Base-by-base conservation (phyloP, 2,329 filamentous ascomycete genomes). In the Fusarium vanettenii region DNA sequence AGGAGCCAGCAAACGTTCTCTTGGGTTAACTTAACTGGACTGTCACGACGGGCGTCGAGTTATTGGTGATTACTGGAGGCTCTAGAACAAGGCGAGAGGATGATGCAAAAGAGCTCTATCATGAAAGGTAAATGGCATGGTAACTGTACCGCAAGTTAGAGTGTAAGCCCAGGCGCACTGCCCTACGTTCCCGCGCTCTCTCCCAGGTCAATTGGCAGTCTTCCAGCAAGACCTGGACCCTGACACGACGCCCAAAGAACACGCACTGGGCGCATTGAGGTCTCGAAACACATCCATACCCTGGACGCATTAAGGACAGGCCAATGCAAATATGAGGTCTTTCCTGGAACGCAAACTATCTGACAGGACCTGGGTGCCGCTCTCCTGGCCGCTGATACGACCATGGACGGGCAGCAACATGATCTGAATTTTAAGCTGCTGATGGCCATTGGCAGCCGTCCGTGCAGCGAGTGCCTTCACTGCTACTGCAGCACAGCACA, bases 1-100 rank as follows among this genome's bases (percentile, higher is more conserved):
- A 71, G 63, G 67, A 59, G 66, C 56, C 50, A 45, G 45, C 22
- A 59, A 69, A 72, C 50, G 56, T 45, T 74, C 71, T 62, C 43
- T 74, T 74, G 71, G 68, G 71, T 69, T 74, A 69, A 68, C 60
- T 66, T 48, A 61, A 72, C 56, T 72, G 29, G 27, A 52, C 39
- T 75, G 72, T 72, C 69, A 69, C 71, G 64, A 50, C 68, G 72
- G 70, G 72, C 62, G 74, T 25, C 14, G 16, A 57, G 29, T 56
- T 50, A 35, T 50, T 66, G 29, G 43, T 45, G 45, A 50, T 35
- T 45, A 37, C 39, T 50, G 20, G 39, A 25, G 16, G 33, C 45
- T 41, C 60, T 39, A 11, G 39, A 59, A 41, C 31, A 65, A 29
- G 27, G 37, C 25, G 63, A 60, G 31, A 43, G 20, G 50, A 66